These are phyloP conservation scores for Cladosporium sp. DNA, from an alignment of 2,329 filamentous ascomycete genomes.

Conservation along the genomic window DNA sequence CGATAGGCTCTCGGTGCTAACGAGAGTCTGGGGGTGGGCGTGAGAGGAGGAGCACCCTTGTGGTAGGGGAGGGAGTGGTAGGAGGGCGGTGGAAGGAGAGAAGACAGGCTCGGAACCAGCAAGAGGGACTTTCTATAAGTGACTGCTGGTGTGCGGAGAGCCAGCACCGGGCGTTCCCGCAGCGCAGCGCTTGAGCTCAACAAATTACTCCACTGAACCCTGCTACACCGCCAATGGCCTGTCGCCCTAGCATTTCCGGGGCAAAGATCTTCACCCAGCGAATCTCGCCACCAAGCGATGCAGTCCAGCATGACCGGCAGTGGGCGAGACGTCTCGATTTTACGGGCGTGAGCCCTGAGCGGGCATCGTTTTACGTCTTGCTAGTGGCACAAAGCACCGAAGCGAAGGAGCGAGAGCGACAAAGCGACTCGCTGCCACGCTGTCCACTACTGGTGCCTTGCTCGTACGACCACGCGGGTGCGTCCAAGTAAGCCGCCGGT, in stretches of 20 bases:
- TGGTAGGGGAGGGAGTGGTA: background rate
- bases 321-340: background rate
- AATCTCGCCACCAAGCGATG: background rate
- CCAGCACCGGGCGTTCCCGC: background rate
- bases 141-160: background rate
- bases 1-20: constrained; percentile 4
- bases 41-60: constrained; percentile 8
- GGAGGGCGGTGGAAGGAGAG: constrained; percentile 3
- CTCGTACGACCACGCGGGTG: background rate
- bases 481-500: background rate
- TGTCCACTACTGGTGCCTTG: background rate
- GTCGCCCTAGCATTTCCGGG: background rate
- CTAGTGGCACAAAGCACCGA: background rate
- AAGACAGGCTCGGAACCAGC: background rate
- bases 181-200: constrained; percentile 4
- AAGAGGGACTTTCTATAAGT: constrained; percentile 8
- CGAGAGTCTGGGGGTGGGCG: constrained; percentile 12
- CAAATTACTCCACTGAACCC: constrained; percentile 9
- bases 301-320: background rate
- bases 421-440: too few species aligned
- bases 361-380: background rate
- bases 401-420: background rate
- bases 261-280: constrained; percentile 8
- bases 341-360: background rate
- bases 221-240: constrained; percentile 5